These are phyloP conservation scores for Aureobasidium pullulans DNA, from an alignment of 2,329 filamentous ascomycete genomes.

Conservation along the genomic window DNA sequence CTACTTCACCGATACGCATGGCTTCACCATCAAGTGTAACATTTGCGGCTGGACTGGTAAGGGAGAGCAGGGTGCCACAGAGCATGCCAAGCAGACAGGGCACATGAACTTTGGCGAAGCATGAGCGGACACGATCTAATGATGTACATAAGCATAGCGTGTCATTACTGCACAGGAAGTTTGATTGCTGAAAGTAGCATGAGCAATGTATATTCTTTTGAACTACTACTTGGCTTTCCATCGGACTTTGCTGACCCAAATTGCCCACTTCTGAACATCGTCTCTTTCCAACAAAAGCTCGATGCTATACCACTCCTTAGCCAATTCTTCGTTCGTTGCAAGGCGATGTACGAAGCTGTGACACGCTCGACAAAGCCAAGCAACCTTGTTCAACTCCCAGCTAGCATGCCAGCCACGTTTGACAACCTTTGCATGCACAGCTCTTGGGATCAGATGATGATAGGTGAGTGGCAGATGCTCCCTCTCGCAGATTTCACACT, in stretches of 20 bases:
- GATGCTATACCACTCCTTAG: slow-evolving; percentile 63
- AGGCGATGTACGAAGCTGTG: slow-evolving; percentile 76
- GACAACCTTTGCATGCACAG: slow-evolving; percentile 66
- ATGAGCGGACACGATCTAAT: background rate
- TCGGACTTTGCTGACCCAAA: slow-evolving; percentile 64
- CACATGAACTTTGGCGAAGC: slow-evolving; percentile 50
- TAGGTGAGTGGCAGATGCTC: slow-evolving; percentile 72
- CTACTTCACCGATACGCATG: slow-evolving; percentile 84
- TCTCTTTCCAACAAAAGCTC: slow-evolving; percentile 62
- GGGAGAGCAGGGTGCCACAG: slow-evolving; percentile 55
- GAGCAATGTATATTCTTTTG: background rate
- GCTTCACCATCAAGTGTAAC: slow-evolving; percentile 72
- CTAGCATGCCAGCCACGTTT: slow-evolving; percentile 73
- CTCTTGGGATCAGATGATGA: slow-evolving; percentile 77
- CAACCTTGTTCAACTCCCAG: slow-evolving; percentile 69
- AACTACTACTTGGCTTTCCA: slow-evolving; percentile 50
- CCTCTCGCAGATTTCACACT: slow-evolving; percentile 70
- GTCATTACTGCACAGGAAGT: background rate
- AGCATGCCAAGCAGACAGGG: slow-evolving; percentile 55
- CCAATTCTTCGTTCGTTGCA: slow-evolving; percentile 69
- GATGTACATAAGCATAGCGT: background rate
- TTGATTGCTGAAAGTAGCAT: background rate
- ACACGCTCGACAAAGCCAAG: slow-evolving; percentile 79
- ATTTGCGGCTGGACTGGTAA: slow-evolving; percentile 61
- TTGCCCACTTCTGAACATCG: slow-evolving; percentile 63